Base-by-base conservation (phyloP, 2,329 filamentous ascomycete genomes). In the Dactylellina sp. region DNA sequence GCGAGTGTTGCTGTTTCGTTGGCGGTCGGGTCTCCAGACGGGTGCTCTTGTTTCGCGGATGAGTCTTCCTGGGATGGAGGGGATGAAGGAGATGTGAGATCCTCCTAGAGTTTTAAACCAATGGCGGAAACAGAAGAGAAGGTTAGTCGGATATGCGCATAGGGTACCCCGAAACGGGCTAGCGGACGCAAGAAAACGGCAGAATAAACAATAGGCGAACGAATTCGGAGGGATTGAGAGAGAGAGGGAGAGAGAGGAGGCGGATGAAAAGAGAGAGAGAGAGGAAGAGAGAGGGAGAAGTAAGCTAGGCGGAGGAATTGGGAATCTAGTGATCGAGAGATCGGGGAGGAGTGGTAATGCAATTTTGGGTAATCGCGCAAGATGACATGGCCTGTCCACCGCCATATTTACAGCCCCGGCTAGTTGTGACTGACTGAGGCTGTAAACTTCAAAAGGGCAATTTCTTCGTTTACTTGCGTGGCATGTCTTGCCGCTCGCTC, bases 81-180 rank as follows among this genome's bases (percentile, higher is more conserved):
- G 46, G 32, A 37, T 40, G 16, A 46, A 32, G 46, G 44, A 39
- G 32, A 39, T 42, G 53, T 35, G 20, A 49, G 49, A 28, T 62
- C 70, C 20, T 74, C 70, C 70, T 74, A 64, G 20, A 50, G 47
- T 55, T 65, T 61, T 52, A 53, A 59, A 71, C 39, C 24, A 49
- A 63, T 25, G 24, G 46, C 47, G 57, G 56, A 42, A 65, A 35
- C 35, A 25, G 18, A 49, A 18, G n/a, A n/a, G n/a, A n/a, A 25
- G 9, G 68, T 72, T 25, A 65, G 68, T 56, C 49, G 39, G 28
- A 32, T 4, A 57, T 40, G 44, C 50, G 66, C 52, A 64, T 57
- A 53, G 16, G 46, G 16, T 18, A 40, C 16, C 57, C 66, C 60
- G 60, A 65, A 72, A 53, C 16, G 32, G 68, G 68, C 68, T 72